phyloP scores from a whole-genome alignment of 1,139 yeast species.

The Suhomyces wounanorum region DNA sequence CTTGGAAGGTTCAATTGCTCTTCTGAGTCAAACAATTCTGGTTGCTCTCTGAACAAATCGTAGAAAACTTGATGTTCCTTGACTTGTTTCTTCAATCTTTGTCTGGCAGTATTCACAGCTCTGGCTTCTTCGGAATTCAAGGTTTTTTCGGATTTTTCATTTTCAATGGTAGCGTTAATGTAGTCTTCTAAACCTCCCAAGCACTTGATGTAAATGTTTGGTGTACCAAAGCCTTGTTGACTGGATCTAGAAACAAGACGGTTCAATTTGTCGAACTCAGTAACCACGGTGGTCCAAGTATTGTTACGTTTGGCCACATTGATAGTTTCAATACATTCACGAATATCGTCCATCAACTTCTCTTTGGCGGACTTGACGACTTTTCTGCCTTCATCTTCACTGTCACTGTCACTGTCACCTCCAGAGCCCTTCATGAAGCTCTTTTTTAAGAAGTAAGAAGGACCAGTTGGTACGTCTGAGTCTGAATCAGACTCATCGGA shows the following conservation, averaged over 20 bases:
- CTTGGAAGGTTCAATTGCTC: conserved; percentile 33
- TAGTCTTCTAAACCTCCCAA: conserved; percentile 75
- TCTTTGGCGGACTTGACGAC: conserved; percentile 94
- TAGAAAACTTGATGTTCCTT: conserved; percentile 66
- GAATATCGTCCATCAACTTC: conserved; percentile 86
- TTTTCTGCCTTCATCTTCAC: conserved; percentile 71
- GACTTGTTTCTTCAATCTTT: conserved; percentile 80
- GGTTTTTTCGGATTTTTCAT: conserved; percentile 66
- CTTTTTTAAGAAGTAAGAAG: conserved; percentile 59
- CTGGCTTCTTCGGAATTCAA: conserved; percentile 82
- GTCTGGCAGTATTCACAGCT: conserved; percentile 85
- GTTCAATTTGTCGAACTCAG: conserved; percentile 77
- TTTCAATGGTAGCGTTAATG: conserved; percentile 56
- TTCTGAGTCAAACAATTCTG: conserved; percentile 69
- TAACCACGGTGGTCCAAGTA: conserved; percentile 78
- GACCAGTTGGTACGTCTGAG: conserved; percentile 51
- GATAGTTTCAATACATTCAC: conserved; percentile 63
- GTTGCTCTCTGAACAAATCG: conserved; percentile 64
- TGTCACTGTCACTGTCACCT: conserved; percentile 55
- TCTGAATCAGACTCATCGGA: conserved; percentile 43
- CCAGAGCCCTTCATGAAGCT: conserved; percentile 52
- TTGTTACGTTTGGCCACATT: conserved; percentile 69
- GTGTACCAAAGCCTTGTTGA: conserved; percentile 74
- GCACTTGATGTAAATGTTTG: conserved; percentile 68
- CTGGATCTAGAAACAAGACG: conserved; percentile 66